A percentile compares a stretch with the other conserved stretches of the same genome.
These are phyloP conservation scores for Tilletia walkeri DNA, from an alignment of 1,284 basidiomycete genomes.

Conservation along the genomic window DNA sequence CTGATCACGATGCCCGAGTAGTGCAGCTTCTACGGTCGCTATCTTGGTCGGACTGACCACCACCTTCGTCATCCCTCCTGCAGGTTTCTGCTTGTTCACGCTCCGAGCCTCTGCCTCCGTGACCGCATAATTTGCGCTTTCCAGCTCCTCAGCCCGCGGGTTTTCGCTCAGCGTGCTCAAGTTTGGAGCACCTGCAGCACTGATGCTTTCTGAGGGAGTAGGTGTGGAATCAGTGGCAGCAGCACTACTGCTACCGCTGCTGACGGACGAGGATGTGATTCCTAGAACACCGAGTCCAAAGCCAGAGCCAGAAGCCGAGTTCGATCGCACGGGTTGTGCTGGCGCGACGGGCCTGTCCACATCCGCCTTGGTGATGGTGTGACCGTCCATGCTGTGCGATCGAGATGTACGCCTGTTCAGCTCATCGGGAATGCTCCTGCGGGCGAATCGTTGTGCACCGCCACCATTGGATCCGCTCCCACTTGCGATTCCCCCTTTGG, in stretches of 20 bases:
- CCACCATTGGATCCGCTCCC: neutral
- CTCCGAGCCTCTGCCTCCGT: neutral
- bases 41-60: conserved; percentile 2
- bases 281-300: neutral
- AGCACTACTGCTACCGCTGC: neutral
- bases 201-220: no score
- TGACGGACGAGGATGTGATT: neutral
- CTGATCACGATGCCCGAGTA: neutral
- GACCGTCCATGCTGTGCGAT: conserved; percentile 8
- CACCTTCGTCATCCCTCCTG: neutral
- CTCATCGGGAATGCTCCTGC: conserved; percentile 10
- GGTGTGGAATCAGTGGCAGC: neutral
- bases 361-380: no score
- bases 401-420: neutral
- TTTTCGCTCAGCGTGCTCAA: conserved; percentile 4
- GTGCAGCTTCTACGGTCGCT: neutral
- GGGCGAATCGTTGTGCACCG: neutral
- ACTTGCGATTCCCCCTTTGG: neutral
- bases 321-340: neutral
- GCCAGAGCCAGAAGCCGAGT: no score
- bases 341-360: no score
- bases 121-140: neutral
- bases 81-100: neutral
- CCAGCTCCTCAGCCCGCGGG: conserved; percentile 5
- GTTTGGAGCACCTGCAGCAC: neutral